A percentile compares a stretch with the other conserved stretches of the same genome.
Evolutionary conservation across 768 basidiomycete genomes (phyloP).

Genomic region (Auricularia sp.): DNA sequence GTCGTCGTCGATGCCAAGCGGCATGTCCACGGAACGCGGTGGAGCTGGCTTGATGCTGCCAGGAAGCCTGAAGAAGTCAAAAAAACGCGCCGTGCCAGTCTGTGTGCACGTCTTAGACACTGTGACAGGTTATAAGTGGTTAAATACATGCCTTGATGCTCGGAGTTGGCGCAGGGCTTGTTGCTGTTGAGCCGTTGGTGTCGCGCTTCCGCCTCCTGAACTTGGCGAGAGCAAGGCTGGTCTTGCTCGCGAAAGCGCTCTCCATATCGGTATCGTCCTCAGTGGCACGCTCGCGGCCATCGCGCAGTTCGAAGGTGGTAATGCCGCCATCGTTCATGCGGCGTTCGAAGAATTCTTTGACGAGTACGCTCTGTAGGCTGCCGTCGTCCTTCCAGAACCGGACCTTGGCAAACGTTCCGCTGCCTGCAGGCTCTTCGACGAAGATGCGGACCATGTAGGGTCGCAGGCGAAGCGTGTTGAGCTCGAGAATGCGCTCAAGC

Average conservation of each 20-base stretch:
- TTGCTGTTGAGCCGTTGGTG: neutral
- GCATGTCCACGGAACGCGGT: neutral
- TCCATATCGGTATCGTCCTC: neutral
- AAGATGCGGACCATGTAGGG: conserved; percentile 6
- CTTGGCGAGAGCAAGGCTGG: neutral
- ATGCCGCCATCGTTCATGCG: neutral
- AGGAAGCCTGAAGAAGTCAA: neutral
- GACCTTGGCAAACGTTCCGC: conserved; percentile 3
- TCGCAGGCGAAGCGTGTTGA: conserved; percentile 6
- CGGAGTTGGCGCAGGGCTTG: neutral
- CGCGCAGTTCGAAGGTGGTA: conserved; percentile 5
- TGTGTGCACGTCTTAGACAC: neutral
- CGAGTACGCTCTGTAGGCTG: conserved; percentile 6
- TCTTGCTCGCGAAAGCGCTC: neutral
- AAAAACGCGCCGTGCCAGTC: neutral
- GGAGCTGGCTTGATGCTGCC: neutral
- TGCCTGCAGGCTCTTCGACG: conserved; percentile 5
- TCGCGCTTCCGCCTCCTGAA: neutral
- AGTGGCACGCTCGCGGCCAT: conserved; percentile 3
- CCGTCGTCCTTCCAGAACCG: conserved; percentile 8
- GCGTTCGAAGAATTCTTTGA: conserved; percentile 6
- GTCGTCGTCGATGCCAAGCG: neutral
- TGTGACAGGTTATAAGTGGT: neutral
- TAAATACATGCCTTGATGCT: neutral
- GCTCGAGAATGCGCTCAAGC: conserved; percentile 4